Conservation (phyloP, 306 rosid species). For the Alnus glutinosa region DNA sequence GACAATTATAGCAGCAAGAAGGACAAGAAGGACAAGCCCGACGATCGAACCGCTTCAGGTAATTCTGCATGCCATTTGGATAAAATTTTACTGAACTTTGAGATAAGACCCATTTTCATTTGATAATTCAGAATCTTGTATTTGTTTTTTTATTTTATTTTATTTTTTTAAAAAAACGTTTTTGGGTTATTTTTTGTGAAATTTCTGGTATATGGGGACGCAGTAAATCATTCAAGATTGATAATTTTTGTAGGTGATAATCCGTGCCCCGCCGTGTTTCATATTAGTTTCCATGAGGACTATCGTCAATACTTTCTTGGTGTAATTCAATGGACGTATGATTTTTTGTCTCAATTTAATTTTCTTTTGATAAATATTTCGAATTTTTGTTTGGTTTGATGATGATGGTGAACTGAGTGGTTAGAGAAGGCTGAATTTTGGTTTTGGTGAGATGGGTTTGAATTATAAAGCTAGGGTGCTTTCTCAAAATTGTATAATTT, state of each 20-base stretch:
- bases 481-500: slow-evolving; percentile 5
- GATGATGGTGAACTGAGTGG: not conserved
- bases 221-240: slow-evolving; percentile 23
- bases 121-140: slow-evolving; percentile 18
- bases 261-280: slow-evolving; percentile 3
- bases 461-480: not conserved
- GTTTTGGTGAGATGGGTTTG: not conserved
- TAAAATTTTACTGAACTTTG: slow-evolving; percentile 6
- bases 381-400: not conserved
- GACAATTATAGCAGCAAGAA: slow-evolving; percentile 10
- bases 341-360: not conserved
- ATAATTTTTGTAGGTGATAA: slow-evolving; percentile 18
- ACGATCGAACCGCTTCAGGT: slow-evolving; percentile 47
- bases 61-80: slow-evolving; percentile 13
- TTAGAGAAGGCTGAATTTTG: slow-evolving; percentile 5
- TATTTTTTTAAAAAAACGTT: not conserved
- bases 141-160: not conserved
- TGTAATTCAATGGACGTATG: not conserved
- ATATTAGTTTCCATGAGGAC: not conserved
- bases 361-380: slow-evolving; percentile 1
- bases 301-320: not conserved
- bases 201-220: slow-evolving; percentile 18
- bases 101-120: slow-evolving; percentile 17
- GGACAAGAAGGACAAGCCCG: slow-evolving; percentile 30
- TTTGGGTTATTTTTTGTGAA: not conserved